These are phyloP conservation scores for Hyaloscypha hepaticicola DNA, from an alignment of 495 filamentous ascomycete genomes.

Conservation along the genomic window DNA sequence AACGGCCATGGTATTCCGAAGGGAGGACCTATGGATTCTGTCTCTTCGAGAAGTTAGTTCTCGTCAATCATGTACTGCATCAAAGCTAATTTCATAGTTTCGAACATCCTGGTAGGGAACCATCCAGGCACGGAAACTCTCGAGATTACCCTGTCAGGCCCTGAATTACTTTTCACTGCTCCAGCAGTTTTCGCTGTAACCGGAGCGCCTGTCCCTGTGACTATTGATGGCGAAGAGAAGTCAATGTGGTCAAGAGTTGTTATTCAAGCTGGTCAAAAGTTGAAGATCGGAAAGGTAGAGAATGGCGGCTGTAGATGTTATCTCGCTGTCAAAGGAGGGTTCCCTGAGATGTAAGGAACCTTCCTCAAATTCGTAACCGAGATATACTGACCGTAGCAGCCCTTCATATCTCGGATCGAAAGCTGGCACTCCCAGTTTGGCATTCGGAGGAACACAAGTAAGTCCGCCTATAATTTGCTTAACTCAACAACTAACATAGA, in stretches of 20 bases:
- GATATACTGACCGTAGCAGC: background rate
- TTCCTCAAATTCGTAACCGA: background rate
- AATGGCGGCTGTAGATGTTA: slow-evolving; percentile 55
- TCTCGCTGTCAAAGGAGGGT: slow-evolving; percentile 57
- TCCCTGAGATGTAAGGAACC: slow-evolving; percentile 44
- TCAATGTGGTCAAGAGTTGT: slow-evolving; percentile 55
- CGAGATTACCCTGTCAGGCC: slow-evolving; percentile 59
- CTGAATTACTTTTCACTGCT: slow-evolving; percentile 54
- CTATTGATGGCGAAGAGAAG: slow-evolving; percentile 44
- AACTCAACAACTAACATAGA: background rate
- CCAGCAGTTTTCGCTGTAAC: slow-evolving; percentile 50
- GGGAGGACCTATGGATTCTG: slow-evolving; percentile 53
- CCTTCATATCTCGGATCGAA: slow-evolving; percentile 59
- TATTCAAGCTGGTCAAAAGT: slow-evolving; percentile 49
- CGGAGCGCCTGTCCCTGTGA: slow-evolving; percentile 51
- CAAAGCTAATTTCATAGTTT: slow-evolving; percentile 33
- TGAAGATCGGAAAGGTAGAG: slow-evolving; percentile 54
- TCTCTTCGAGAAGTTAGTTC: slow-evolving; percentile 41
- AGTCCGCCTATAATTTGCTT: background rate
- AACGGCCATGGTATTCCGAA: slow-evolving; percentile 38
- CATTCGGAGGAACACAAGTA: slow-evolving; percentile 50
- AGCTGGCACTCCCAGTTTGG: slow-evolving; percentile 53
- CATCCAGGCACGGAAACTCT: slow-evolving; percentile 48
- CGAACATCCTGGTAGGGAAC: slow-evolving; percentile 61
- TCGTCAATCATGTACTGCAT: background rate